Conservation (phyloP, 2,329 filamentous ascomycete species). For the Aspergillus persii region DNA sequence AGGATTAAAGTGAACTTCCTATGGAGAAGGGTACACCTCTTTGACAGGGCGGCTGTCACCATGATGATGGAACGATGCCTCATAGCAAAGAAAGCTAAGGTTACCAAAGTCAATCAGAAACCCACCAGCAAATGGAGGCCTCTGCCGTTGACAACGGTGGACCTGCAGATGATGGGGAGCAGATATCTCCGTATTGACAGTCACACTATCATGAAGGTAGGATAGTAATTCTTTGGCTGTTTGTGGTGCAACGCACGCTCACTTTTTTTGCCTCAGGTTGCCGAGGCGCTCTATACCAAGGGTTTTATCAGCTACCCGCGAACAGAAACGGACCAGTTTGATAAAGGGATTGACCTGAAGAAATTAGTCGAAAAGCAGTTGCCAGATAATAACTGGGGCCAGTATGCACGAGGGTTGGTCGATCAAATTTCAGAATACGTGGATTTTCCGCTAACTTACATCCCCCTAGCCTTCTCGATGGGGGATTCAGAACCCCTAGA, state of each 20-base stretch:
- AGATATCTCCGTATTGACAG: constrained; percentile 86
- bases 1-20: constrained; percentile 76
- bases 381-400: constrained; percentile 72
- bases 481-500: constrained; percentile 76
- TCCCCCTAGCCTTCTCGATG: constrained; percentile 58
- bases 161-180: constrained; percentile 93
- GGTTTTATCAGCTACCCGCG: constrained; percentile 97
- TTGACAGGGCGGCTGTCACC: constrained; percentile 77
- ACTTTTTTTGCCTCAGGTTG: constrained; percentile 44
- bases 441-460: neutral
- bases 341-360: constrained; percentile 80
- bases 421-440: no score
- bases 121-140: constrained; percentile 94
- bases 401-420: constrained; percentile 66
- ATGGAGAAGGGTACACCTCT: constrained; percentile 80
- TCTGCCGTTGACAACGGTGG: constrained; percentile 88
- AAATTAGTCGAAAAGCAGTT: constrained; percentile 80
- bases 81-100: constrained; percentile 69
- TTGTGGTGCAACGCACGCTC: neutral
- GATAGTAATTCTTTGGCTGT: neutral
- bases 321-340: constrained; percentile 95
- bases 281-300: constrained; percentile 85
- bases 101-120: constrained; percentile 84
- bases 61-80: constrained; percentile 87
- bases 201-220: constrained; percentile 78